Base-by-base conservation (phyloP, 164 flowering plant species). In the Stephania cephalantha region DNA sequence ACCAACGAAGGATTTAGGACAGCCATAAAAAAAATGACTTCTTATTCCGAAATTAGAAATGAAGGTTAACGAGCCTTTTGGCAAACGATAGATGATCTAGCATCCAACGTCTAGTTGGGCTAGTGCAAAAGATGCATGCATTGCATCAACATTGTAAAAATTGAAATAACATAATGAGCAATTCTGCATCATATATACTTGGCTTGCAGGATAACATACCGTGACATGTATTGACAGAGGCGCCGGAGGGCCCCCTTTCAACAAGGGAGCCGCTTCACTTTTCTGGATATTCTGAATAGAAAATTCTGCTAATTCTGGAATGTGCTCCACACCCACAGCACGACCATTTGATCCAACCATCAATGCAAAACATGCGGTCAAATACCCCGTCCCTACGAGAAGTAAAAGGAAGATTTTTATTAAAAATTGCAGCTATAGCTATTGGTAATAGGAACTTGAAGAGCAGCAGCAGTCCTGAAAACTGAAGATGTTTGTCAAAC, bases 341-440 rank as follows among this genome's bases (percentile, higher is more conserved):
- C 87, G 88, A 61, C 99, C 99, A 85, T 92, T 78, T 69, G 90
- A 83, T 73, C 98, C 97, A 80, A 96, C 95, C 98, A 95, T 92
- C 80, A 90, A 7, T 10, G 95, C 97, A 79, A 93, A 93, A 71
- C 99, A 93, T 66, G 98, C 99, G 12, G 99, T 96, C 85, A 96
- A 81, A 76, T 93, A 93, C 17, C 98, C 99, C 29, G 99, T 93
- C 67, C 99, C 99, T 96, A 77, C 68, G 42, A 84, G 68, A 46
- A 58, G 70, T 22, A 69, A 35, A 35, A 35, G 42, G 42, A 2
- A 35, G 42, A 35, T 35, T 35, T 35, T 35, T 35, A 4, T 35
- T 0, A 35, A 58, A 29, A 68, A 68, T n/a, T 71, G 42, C 18
- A 29, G 9, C 74, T 10, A 35, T 35, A 35, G 20, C 46, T 64